A percentile compares a stretch with the other conserved stretches of the same genome.
Conservation (phyloP, 1,284 basidiomycete genomes). For the Ganoderma meredithae region DNA sequence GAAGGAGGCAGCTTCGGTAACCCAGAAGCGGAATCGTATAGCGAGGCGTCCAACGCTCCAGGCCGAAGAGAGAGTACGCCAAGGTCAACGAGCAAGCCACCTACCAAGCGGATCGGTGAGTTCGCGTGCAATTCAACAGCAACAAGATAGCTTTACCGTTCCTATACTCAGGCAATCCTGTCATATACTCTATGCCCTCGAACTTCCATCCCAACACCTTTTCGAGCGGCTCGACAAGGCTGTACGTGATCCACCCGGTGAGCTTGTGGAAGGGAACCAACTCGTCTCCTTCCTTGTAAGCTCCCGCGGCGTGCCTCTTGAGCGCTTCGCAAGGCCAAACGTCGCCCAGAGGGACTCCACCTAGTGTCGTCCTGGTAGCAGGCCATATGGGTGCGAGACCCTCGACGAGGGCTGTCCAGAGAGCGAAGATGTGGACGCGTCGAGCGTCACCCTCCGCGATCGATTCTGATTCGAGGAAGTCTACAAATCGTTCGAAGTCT, state of each 20-base stretch:
- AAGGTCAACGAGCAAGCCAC: constrained; percentile 88
- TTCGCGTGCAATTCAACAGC: background rate
- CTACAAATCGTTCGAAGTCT: constrained; percentile 46
- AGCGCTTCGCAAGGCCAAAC: constrained; percentile 86
- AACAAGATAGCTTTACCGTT: constrained; percentile 63
- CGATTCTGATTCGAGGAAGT: constrained; percentile 73
- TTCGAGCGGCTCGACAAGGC: constrained; percentile 85
- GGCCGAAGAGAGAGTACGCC: constrained; percentile 76
- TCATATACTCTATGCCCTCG: constrained; percentile 79
- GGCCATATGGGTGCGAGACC: constrained; percentile 93
- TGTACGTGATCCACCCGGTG: constrained; percentile 93
- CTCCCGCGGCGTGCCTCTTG: constrained; percentile 34
- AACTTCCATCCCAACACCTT: constrained; percentile 81
- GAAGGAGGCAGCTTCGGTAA: constrained; percentile 74
- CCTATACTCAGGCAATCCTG: constrained; percentile 89
- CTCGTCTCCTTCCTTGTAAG: constrained; percentile 59
- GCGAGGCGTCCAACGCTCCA: constrained; percentile 49
- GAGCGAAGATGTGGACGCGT: constrained; percentile 66
- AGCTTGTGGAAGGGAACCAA: constrained; percentile 96
- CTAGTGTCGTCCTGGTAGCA: constrained; percentile 71
- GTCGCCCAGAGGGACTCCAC: constrained; percentile 81
- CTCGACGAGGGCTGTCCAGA: constrained; percentile 87
- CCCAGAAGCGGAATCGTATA: constrained; percentile 53
- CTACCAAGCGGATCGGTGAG: constrained; percentile 45
- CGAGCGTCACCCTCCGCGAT: constrained; percentile 45